These are phyloP conservation scores for Pythium periplocum DNA, from an alignment of 352 stramenopile species.

Conservation along the genomic window DNA sequence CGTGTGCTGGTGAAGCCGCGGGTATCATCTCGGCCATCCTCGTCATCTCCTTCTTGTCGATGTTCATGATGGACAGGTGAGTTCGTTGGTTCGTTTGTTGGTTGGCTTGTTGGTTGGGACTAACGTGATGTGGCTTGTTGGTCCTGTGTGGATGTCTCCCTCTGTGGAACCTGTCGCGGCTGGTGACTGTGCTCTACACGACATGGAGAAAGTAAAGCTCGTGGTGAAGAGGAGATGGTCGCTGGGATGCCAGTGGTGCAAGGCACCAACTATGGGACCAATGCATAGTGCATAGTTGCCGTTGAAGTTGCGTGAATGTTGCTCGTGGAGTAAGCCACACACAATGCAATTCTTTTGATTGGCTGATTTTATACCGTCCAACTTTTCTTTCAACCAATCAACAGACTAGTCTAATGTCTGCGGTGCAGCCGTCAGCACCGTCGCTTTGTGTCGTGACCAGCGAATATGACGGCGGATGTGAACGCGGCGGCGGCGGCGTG, in stretches of 20 bases:
- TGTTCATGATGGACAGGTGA: slow-evolving; percentile 62
- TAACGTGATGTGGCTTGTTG: slow-evolving; percentile 7
- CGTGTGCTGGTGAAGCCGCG: slow-evolving; percentile 54
- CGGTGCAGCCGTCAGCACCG: too few relatives aligned
- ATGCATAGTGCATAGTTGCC: background rate
- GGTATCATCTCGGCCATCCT: slow-evolving; percentile 52
- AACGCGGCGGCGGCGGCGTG: slow-evolving; percentile 54
- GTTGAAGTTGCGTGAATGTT: too few relatives aligned
- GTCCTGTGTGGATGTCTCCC: slow-evolving; percentile 10
- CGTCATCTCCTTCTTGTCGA: slow-evolving; percentile 41
- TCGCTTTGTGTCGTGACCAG: too few relatives aligned
- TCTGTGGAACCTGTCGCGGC: too few relatives aligned
- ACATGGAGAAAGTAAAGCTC: slow-evolving; percentile 33
- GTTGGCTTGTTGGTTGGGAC: background rate
- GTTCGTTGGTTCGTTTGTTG: slow-evolving; percentile 9
- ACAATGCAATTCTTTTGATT: too few relatives aligned
- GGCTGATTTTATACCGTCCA: too few relatives aligned
- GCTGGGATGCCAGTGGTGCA: slow-evolving; percentile 21
- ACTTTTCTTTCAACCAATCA: too few relatives aligned
- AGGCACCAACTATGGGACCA: slow-evolving; percentile 18
- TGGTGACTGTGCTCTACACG: background rate
- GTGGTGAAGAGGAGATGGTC: slow-evolving; percentile 18
- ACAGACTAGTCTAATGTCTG: too few relatives aligned
- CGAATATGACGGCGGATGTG: slow-evolving; percentile 62
- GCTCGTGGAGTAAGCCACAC: too few relatives aligned